Evolutionary conservation across 2,329 filamentous ascomycete genomes (phyloP).

Genomic region (Dichotomopilus funicola): DNA sequence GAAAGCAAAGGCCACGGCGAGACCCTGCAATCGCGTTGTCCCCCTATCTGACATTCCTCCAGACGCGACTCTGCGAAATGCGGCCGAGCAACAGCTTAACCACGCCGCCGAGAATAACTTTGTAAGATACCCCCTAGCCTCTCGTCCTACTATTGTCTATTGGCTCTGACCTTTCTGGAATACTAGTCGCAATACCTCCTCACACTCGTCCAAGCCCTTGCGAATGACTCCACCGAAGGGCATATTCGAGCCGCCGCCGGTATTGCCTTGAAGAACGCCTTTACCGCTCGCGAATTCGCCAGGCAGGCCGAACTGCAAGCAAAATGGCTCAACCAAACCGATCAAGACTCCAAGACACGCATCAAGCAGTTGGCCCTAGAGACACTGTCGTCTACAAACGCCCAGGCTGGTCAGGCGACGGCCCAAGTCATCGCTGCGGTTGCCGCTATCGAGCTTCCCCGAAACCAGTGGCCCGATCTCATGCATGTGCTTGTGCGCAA

Average conservation of each 20-base stretch:
- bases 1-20: conserved; percentile 13
- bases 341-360: conserved; percentile 71
- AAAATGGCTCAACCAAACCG: conserved; percentile 84
- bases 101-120: conserved; percentile 94
- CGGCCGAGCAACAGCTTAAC: conserved; percentile 87
- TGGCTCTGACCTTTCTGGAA: conserved; percentile 9
- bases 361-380: conserved; percentile 89
- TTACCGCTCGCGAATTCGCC: conserved; percentile 83
- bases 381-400: conserved; percentile 72
- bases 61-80: conserved; percentile 87
- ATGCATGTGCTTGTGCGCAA: conserved; percentile 87
- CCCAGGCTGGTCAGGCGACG: conserved; percentile 78
- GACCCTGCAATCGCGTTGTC: conserved; percentile 19
- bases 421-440: conserved; percentile 95
- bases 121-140: conserved; percentile 47
- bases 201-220: conserved; percentile 87
- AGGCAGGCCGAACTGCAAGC: conserved; percentile 85
- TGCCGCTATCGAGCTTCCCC: conserved; percentile 87
- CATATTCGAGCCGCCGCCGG: conserved; percentile 90
- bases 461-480: conserved; percentile 87
- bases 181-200: conserved; percentile 80
- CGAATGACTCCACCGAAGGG: conserved; percentile 77
- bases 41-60: conserved; percentile 32
- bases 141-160: not conserved
- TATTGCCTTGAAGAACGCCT: conserved; percentile 96